Evolutionary conservation across 2,329 filamentous ascomycete species (phyloP).

Genomic region (Rhytidhysteron rufulum): DNA sequence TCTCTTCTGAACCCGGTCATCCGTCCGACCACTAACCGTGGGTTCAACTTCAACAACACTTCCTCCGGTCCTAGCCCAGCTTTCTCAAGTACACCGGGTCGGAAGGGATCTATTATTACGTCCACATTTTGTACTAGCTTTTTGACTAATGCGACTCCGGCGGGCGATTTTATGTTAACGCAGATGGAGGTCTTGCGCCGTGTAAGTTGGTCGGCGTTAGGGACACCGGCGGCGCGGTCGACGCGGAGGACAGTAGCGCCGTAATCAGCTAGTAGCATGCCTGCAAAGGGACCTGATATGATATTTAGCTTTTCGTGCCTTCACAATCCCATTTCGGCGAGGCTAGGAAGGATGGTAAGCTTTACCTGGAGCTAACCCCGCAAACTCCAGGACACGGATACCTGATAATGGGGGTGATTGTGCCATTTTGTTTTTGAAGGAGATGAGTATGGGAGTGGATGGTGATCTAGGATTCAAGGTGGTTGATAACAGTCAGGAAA

Average conservation of each 20-base stretch:
- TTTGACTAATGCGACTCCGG: conserved; percentile 64
- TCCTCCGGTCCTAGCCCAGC: conserved; percentile 69
- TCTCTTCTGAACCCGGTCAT: conserved; percentile 89
- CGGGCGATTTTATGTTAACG: conserved; percentile 69
- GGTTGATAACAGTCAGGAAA: conserved; percentile 5
- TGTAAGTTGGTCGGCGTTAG: conserved; percentile 68
- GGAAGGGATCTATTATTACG: conserved; percentile 88
- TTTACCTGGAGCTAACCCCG: conserved; percentile 57
- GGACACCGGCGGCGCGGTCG: conserved; percentile 58
- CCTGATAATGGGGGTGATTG: conserved; percentile 51
- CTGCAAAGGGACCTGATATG: conserved; percentile 72
- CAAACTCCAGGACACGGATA: conserved; percentile 63
- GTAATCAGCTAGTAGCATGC: conserved; percentile 76
- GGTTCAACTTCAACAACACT: conserved; percentile 64
- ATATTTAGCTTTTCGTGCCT: neutral
- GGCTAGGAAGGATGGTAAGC: conserved; percentile 15
- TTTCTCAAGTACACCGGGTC: conserved; percentile 84
- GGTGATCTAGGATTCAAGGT: conserved; percentile 1
- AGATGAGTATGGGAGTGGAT: neutral
- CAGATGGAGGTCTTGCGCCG: conserved; percentile 77
- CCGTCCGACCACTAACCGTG: conserved; percentile 72
- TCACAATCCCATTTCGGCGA: conserved; percentile 17
- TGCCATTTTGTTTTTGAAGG: conserved; percentile 20
- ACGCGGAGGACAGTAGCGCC: conserved; percentile 85
- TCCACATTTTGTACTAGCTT: conserved; percentile 63